A percentile compares a stretch with the other conserved stretches of the same genome.
These are phyloP conservation scores for Backusella morwellensis DNA, from an alignment of 192 early-diverging fungal species.

Conservation along the genomic window DNA sequence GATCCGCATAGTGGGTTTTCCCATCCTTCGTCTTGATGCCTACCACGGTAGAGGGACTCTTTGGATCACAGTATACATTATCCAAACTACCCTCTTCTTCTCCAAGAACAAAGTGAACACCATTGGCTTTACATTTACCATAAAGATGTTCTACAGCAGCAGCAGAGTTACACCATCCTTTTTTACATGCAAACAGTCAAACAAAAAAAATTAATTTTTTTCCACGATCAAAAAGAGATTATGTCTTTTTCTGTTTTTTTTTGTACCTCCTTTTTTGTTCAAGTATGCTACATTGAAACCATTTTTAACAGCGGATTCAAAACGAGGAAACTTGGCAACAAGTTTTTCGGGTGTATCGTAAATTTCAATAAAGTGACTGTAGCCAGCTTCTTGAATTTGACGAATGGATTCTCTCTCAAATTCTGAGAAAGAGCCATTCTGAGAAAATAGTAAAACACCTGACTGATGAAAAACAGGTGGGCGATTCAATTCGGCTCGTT, in stretches of 20 bases:
- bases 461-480: conserved; percentile 18
- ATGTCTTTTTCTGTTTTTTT: neutral
- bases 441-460: conserved; percentile 18
- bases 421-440: neutral
- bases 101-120: conserved; percentile 16
- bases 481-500: conserved; percentile 2
- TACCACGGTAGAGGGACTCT: conserved; percentile 8
- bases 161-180: conserved; percentile 30
- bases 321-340: conserved; percentile 7
- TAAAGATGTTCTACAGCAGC: conserved; percentile 19
- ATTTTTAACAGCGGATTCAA: conserved; percentile 14
- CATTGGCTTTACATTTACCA: conserved; percentile 14
- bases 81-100: neutral
- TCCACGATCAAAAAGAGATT: neutral
- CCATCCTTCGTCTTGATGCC: conserved; percentile 43
- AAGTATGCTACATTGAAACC: conserved; percentile 21
- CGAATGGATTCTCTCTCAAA: conserved; percentile 10
- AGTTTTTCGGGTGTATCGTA: conserved; percentile 6
- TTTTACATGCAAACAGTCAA: neutral
- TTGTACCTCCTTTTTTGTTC: conserved; percentile 23
- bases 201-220: neutral
- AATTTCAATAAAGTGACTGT: conserved; percentile 14
- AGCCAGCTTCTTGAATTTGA: conserved; percentile 14
- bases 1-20: conserved; percentile 29
- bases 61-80: neutral